Evolutionary conservation across 352 stramenopile species (phyloP).

Genomic region (Stramenopiles sp.): DNA sequence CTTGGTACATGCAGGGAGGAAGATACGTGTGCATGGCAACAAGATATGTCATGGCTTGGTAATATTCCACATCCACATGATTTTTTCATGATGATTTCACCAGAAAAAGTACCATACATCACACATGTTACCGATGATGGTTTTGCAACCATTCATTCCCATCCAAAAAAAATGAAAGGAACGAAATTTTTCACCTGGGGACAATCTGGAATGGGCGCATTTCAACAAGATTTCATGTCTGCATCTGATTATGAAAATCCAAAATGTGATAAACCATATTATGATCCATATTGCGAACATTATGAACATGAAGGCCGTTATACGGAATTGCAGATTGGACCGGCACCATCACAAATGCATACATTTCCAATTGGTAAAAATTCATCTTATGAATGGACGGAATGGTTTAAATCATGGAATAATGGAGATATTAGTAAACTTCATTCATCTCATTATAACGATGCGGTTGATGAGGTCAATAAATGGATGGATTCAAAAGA

Average conservation of each 20-base stretch:
- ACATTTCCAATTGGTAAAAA: slow-evolving; percentile 16
- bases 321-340: slow-evolving; percentile 15
- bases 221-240: slow-evolving; percentile 17
- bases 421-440: not conserved
- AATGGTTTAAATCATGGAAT: slow-evolving; percentile 17
- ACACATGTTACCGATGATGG: slow-evolving; percentile 11
- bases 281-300: not conserved
- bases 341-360: slow-evolving; percentile 16
- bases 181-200: slow-evolving; percentile 19
- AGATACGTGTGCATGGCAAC: not conserved
- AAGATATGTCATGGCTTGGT: slow-evolving; percentile 15
- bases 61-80: slow-evolving; percentile 13
- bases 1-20: not conserved
- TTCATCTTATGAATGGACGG: slow-evolving; percentile 13
- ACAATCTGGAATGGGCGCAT: slow-evolving; percentile 11
- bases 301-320: slow-evolving; percentile 11
- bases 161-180: slow-evolving; percentile 15
- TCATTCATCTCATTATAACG: not conserved
- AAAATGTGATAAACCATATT: not conserved
- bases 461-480: slow-evolving; percentile 9
- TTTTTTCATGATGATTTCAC: slow-evolving; percentile 15
- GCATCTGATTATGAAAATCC: not conserved
- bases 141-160: slow-evolving; percentile 10
- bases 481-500: slow-evolving; percentile 12
- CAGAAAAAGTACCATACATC: slow-evolving; percentile 16